phyloP scores from a whole-genome alignment of 2,329 filamentous ascomycete genomes.

The Fusarium neocosmosporiellum region DNA sequence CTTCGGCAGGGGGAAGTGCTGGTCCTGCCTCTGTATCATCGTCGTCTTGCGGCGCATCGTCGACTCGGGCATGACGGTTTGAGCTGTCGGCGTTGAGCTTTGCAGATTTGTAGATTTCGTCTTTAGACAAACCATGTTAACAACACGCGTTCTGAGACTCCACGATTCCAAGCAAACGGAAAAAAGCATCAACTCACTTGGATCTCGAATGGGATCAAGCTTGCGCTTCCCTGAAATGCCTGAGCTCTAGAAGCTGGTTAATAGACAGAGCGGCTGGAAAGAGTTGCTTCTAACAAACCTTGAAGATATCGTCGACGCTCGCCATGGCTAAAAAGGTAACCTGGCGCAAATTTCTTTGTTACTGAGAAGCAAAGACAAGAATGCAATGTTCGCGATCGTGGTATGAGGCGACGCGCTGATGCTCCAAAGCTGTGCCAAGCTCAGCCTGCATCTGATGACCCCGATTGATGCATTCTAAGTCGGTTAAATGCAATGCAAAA shows the following conservation, averaged over 20 bases:
- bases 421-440: not conserved
- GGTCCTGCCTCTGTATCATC: slow-evolving; percentile 63
- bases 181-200: slow-evolving; percentile 60
- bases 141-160: not conserved
- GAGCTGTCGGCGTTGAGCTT: slow-evolving; percentile 61
- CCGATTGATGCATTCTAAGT: slow-evolving; percentile 16
- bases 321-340: slow-evolving; percentile 55
- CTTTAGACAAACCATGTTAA: slow-evolving; percentile 50
- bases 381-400: slow-evolving; percentile 14
- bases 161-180: not conserved
- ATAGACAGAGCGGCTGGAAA: not conserved
- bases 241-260: slow-evolving; percentile 43
- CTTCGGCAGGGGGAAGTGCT: slow-evolving; percentile 60
- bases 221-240: slow-evolving; percentile 70
- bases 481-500: slow-evolving; percentile 25
- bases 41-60: slow-evolving; percentile 59
- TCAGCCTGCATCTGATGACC: slow-evolving; percentile 23
- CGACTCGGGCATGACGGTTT: slow-evolving; percentile 59
- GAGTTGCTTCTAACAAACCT: slow-evolving; percentile 49
- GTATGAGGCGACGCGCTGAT: not conserved
- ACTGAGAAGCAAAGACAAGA: not conserved
- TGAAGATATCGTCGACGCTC: slow-evolving; percentile 70
- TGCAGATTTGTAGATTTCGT: slow-evolving; percentile 72
- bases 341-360: not conserved
- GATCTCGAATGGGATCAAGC: slow-evolving; percentile 69